Evolutionary conservation across 148 eudicot genomes (phyloP).

Genomic region (Heliosperma pusillum): DNA sequence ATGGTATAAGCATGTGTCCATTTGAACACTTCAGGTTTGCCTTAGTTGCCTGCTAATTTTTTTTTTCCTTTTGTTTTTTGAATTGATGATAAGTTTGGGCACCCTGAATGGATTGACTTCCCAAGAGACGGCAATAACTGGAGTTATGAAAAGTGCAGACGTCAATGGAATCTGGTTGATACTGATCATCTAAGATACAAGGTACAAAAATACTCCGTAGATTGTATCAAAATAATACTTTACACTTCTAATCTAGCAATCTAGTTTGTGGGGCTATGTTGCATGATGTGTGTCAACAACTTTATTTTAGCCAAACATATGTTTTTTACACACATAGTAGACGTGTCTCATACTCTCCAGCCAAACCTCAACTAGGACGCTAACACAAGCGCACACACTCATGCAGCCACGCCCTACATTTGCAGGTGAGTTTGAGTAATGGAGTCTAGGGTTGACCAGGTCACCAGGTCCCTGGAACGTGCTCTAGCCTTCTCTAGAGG

Average conservation of each 20-base stretch:
- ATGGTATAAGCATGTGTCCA: background rate
- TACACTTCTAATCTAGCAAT: background rate
- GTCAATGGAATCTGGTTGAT: conserved; percentile 96
- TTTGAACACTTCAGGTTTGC: conserved; percentile 2
- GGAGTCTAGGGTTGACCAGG: background rate
- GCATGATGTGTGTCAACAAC: too few species aligned
- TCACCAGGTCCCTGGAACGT: background rate
- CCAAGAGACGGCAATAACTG: conserved; percentile 94
- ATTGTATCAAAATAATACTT: background rate
- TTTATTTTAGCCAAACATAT: too few species aligned
- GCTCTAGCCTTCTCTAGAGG: background rate
- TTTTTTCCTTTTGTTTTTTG: conserved; percentile 7
- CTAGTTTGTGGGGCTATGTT: background rate
- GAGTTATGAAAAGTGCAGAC: conserved; percentile 93
- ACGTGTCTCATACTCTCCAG: too few species aligned
- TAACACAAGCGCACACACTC: background rate
- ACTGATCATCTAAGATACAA: conserved; percentile 89
- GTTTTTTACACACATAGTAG: too few species aligned
- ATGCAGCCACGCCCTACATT: background rate
- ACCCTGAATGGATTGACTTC: conserved; percentile 99
- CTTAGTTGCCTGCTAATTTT: conserved; percentile 6
- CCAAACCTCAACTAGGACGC: too few species aligned
- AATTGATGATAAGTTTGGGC: conserved; percentile 74
- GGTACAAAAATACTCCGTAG: conserved; percentile 34
- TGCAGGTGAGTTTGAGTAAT: background rate